Conservation (phyloP, 805 yeast genomes). For the Cyberlindnera subsufficiens region DNA sequence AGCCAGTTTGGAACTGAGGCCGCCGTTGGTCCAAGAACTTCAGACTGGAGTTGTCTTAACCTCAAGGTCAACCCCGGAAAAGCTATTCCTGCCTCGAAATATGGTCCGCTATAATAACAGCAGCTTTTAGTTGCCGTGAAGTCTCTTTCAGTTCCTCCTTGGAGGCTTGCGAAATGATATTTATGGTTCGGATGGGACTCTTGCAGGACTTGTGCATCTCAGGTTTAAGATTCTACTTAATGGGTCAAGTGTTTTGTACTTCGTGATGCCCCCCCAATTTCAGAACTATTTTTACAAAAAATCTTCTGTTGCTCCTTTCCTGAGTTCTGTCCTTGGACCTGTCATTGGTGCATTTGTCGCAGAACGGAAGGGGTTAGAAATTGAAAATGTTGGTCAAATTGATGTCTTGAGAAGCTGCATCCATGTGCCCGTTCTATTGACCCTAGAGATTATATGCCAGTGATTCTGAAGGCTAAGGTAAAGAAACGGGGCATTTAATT, state of each 20-base stretch:
- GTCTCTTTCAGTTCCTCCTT: slow-evolving; percentile 74
- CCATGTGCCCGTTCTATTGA: slow-evolving; percentile 39
- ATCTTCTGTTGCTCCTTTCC: slow-evolving; percentile 70
- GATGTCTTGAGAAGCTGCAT: slow-evolving; percentile 56
- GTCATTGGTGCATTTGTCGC: slow-evolving; percentile 70
- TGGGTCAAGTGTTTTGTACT: slow-evolving; percentile 62
- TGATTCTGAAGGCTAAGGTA: slow-evolving; percentile 55
- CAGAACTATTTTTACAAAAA: slow-evolving; percentile 65
- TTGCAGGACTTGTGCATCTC: slow-evolving; percentile 57
- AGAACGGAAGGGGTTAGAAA: slow-evolving; percentile 53
- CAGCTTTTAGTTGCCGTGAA: slow-evolving; percentile 59
- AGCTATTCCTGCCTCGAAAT: slow-evolving; percentile 62
- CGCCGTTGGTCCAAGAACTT: slow-evolving; percentile 30
- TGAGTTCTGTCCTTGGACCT: slow-evolving; percentile 78
- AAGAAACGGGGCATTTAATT: slow-evolving; percentile 49
- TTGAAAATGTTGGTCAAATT: slow-evolving; percentile 71
- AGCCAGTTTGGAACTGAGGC: slow-evolving; percentile 11
- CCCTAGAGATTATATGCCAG: slow-evolving; percentile 65
- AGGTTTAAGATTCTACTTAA: slow-evolving; percentile 62
- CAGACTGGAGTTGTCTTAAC: slow-evolving; percentile 57
- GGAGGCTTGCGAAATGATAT: slow-evolving; percentile 58
- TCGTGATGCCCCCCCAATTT: slow-evolving; percentile 68
- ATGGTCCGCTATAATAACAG: slow-evolving; percentile 61
- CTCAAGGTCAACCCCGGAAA: slow-evolving; percentile 61
- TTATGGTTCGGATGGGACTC: slow-evolving; percentile 40